These are phyloP conservation scores for Myriosclerotinia curreyana DNA, from an alignment of 2,329 filamentous ascomycete genomes.

Conservation along the genomic window DNA sequence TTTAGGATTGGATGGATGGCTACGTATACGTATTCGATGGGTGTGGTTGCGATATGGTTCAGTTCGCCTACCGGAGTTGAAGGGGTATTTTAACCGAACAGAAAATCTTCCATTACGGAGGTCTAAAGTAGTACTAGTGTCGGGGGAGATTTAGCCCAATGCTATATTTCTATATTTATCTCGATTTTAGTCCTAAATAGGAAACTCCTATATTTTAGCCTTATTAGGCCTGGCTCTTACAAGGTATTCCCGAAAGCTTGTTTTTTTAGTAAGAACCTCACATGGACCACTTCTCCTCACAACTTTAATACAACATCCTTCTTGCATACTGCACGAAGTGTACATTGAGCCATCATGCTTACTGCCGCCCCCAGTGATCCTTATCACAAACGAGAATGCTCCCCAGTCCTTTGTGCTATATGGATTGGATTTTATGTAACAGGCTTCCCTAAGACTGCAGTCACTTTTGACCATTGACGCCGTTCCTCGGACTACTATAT, in stretches of 20 bases:
- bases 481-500: slow-evolving; percentile 5
- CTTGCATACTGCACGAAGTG: neutral
- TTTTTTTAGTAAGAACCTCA: neutral
- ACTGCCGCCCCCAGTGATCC: neutral
- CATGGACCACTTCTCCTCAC: neutral
- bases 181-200: too few species aligned
- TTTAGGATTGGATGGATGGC: neutral
- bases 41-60: neutral
- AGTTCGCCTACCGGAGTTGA: neutral
- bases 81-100: neutral
- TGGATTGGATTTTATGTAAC: neutral
- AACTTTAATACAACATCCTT: slow-evolving; percentile 18
- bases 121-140: neutral
- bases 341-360: neutral
- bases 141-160: too few species aligned
- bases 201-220: neutral
- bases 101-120: neutral
- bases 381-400: neutral
- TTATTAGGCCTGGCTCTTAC: neutral
- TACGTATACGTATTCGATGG: too few species aligned
- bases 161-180: neutral
- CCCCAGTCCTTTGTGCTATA: neutral
- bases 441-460: slow-evolving; percentile 9
- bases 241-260: slow-evolving; percentile 6
- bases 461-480: slow-evolving; percentile 4